Evolutionary conservation across 306 rosid species (phyloP), one percentile per base, ranked within the genome.

Genomic region (Castanopsis chinensis): DNA sequence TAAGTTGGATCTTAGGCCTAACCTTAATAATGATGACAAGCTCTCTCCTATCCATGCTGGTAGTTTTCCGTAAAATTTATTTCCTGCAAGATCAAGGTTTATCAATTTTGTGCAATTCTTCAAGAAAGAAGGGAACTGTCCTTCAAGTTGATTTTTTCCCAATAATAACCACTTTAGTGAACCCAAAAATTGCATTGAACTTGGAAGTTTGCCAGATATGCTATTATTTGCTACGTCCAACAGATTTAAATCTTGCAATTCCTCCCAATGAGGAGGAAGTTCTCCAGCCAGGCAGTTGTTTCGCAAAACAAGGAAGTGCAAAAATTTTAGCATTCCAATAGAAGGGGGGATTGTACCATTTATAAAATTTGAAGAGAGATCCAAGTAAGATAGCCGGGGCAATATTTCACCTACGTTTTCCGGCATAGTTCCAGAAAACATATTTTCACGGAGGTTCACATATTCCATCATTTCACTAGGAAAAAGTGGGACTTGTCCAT

Each of bases 221-320:
- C 2, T 41, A 0, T 41, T 41, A 41, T 41, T 41, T 41, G 45
- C 45, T 0, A 41, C 11, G 45, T 8, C 45, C 45, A 41, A 41
- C 45, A 41, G 2, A 41, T 0, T 2, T 41, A 41, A 41, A 8
- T 41, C 0, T 0, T 8, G 3, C 10, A 35, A 18, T 52, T 1
- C 28, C 13, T 28, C 54, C 20, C 25, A 72, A 27, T 4, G 21
- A 53, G 9, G 37, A 27, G n/a, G 76, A 20, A 17, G 21, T 8
- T 72, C 28, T 7, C 49, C 51, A 15, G 30, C 4, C 10, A 30
- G 11, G 54, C 30, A 3, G 6, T 54, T 72, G 27, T 19, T 18
- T 3, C 8, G 2, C 14, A 72, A 8, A 9, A 8, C 1, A 10
- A 72, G 3, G 19, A 9, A 0, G 2, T 0, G 0, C 6, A 71